Evolutionary conservation across 768 basidiomycete species (phyloP).

Genomic region (Nidularia sp.): DNA sequence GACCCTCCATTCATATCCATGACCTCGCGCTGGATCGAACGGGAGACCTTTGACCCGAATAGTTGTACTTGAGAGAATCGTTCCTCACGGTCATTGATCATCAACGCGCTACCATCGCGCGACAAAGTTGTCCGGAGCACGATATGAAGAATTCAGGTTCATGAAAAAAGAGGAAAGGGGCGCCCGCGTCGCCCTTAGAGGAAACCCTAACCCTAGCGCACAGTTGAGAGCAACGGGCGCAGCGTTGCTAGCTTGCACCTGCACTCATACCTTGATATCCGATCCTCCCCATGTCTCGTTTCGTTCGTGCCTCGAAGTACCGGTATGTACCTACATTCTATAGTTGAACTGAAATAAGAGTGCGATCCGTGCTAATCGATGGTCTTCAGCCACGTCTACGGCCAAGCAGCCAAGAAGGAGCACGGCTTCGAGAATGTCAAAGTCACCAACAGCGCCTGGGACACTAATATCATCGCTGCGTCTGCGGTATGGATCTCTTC

Average conservation of each 20-base stretch:
- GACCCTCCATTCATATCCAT: too few relatives aligned
- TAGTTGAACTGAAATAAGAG: constrained; percentile 5
- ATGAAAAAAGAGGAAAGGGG: too few relatives aligned
- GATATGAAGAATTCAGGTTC: too few relatives aligned
- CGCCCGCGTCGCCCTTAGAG: too few relatives aligned
- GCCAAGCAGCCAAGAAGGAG: constrained; percentile 83
- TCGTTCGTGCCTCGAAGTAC: constrained; percentile 85
- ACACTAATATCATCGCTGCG: constrained; percentile 88
- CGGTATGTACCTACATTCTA: constrained; percentile 41
- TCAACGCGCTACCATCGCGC: too few relatives aligned
- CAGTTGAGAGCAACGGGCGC: neutral
- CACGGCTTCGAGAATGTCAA: constrained; percentile 79
- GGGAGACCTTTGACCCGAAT: too few relatives aligned
- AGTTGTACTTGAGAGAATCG: too few relatives aligned
- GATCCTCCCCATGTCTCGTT: constrained; percentile 26
- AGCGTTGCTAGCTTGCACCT: neutral
- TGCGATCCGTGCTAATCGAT: constrained; percentile 9
- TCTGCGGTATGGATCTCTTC: constrained; percentile 58
- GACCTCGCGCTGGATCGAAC: too few relatives aligned
- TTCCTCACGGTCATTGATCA: too few relatives aligned
- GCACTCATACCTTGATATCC: neutral
- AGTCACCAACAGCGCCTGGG: constrained; percentile 89
- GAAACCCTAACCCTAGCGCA: neutral
- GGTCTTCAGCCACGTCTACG: constrained; percentile 79
- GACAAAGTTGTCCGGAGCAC: too few relatives aligned